These are phyloP conservation scores for Echinosophora koreensis DNA, from an alignment of 306 rosid species.

Conservation along the genomic window DNA sequence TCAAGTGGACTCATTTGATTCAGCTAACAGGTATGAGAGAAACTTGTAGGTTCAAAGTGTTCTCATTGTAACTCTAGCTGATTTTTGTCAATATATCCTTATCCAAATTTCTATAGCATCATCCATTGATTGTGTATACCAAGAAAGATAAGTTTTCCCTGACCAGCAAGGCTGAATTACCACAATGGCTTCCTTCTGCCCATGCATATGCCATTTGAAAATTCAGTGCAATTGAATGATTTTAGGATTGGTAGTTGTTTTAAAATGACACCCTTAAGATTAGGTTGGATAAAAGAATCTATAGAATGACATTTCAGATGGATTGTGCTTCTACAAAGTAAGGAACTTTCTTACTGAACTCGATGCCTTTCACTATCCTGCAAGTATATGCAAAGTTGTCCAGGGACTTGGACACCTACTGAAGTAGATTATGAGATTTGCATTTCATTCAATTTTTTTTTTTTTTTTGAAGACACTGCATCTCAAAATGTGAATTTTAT, in stretches of 20 bases:
- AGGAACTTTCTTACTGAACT: background rate
- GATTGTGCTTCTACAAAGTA: conserved; percentile 36
- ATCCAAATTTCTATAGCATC: conserved; percentile 4
- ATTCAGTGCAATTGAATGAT: conserved; percentile 14
- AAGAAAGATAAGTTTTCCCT: conserved; percentile 2
- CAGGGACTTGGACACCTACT: background rate
- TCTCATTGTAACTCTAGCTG: background rate
- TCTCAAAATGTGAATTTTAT: background rate
- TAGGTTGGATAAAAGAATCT: conserved; percentile 35
- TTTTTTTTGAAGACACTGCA: background rate
- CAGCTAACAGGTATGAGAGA: background rate
- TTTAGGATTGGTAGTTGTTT: conserved; percentile 12
- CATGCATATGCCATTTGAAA: conserved; percentile 29
- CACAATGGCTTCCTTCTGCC: background rate
- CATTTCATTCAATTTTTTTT: background rate
- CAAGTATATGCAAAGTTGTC: conserved; percentile 14
- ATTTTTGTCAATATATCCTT: background rate
- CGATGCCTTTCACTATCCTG: conserved; percentile 1
- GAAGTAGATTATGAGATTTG: background rate
- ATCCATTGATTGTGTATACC: background rate
- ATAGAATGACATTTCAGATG: background rate
- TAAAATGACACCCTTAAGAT: conserved; percentile 26
- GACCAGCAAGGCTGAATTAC: background rate
- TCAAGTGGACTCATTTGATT: conserved; percentile 6
- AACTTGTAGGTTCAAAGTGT: background rate